Evolutionary conservation across 176 grass and related monocot species (phyloP).

Genomic region (Zoysia pacifica): DNA sequence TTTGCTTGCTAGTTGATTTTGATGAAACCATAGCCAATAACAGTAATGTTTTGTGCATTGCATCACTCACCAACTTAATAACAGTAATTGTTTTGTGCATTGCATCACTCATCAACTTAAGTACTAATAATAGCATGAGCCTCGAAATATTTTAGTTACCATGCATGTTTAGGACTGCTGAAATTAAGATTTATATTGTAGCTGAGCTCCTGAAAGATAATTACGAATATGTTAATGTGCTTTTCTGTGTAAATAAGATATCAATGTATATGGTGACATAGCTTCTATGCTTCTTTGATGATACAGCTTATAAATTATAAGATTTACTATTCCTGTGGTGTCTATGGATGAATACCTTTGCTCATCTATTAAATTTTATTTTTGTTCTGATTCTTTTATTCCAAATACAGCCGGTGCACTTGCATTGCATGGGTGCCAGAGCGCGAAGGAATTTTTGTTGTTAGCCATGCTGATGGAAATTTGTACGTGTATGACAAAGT

Average conservation of each 20-base stretch:
- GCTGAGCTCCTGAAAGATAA: too few relatives aligned
- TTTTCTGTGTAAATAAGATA: neutral
- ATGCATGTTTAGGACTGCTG: too few relatives aligned
- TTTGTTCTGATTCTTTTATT: constrained; percentile 6
- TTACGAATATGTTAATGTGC: neutral
- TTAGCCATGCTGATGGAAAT: constrained; percentile 89
- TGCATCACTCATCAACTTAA: too few relatives aligned
- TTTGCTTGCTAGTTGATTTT: too few relatives aligned
- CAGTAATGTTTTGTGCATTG: too few relatives aligned
- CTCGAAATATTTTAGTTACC: too few relatives aligned
- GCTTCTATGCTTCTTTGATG: neutral
- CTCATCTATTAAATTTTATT: constrained; percentile 21
- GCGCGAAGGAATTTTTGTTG: constrained; percentile 80
- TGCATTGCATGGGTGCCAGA: constrained; percentile 85
- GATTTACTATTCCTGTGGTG: neutral
- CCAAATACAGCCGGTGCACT: constrained; percentile 68
- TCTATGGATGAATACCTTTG: constrained; percentile 21
- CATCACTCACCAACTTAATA: too few relatives aligned
- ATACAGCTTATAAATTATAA: constrained; percentile 10
- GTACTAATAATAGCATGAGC: too few relatives aligned
- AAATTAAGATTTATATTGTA: too few relatives aligned
- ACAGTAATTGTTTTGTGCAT: too few relatives aligned
- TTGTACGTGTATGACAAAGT: constrained; percentile 98
- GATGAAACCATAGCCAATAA: too few relatives aligned
- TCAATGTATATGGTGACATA: constrained; percentile 13